Evolutionary conservation across 768 basidiomycete genomes (phyloP), one percentile per base, ranked within the genome.

Genomic region (Pisolithus microcarpus): DNA sequence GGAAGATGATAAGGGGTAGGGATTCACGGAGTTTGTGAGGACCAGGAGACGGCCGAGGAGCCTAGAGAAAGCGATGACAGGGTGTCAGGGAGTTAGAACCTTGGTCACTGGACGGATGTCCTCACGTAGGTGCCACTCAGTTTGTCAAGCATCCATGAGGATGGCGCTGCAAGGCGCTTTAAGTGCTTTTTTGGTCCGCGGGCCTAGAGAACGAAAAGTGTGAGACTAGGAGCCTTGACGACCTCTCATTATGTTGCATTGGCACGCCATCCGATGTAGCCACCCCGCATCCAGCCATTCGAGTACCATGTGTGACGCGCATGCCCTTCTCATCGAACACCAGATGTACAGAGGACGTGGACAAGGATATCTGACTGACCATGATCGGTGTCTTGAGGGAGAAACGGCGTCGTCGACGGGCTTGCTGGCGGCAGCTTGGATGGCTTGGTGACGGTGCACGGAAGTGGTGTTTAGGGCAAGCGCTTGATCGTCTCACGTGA

Each of bases 111-210:
- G 11, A 30, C 18, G n/a, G 34, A 18, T 42, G 34, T 55, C 72
- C 87, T 69, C 72, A 92, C 91, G 63, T 91, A 95, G 60, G 91
- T 92, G 53, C 91, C 91, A 73, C 88, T 85, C 64, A 99, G 74
- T 78, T 99, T 99, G 80, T 98, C 92, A 57, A 99, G 81, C 94
- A 99, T 97, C 96, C 96, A 99, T 77, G 91, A 87, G 43, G 92
- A 95, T 57, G 96, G 96, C 55, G 96, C 96, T 60, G 85, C 84
- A 53, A 98, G 82, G 67, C 95, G 89, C 82, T 97, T 97, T 77
- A 97, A 82, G 70, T 97, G 94, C 75, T 96, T 96, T 87, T 90
- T 96, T 58, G 94, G 94, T 84, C 94, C 94, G 72, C 94, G 87
- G 67, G 82, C 92, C 94, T 96, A 60, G 19, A 60, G 59, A 59